Base-by-base conservation (phyloP, 768 basidiomycete genomes). In the Symmetrospora coprosmae region DNA sequence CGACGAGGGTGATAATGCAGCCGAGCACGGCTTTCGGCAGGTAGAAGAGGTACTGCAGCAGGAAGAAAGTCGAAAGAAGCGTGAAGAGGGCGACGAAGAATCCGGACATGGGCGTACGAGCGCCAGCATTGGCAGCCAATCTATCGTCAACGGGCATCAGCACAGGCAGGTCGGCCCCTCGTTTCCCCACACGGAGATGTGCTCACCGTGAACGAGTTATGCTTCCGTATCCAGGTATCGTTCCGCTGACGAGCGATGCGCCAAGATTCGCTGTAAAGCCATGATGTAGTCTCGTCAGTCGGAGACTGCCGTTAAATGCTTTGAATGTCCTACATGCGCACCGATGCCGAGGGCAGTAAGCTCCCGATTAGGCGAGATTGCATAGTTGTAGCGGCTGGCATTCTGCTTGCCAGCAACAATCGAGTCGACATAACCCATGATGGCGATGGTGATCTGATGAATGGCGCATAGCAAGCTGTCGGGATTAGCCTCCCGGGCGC, bases 331-430 rank as follows among this genome's bases (percentile, higher is more conserved):
- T n/a, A n/a, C 39, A 53, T 23, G 61, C 71, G 55, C 19, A 71
- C 49, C 49, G 19, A 50, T 21, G 8, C 75, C 89, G 17, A 99
- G 76, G 0, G 94, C 94, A 25, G 96, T 91, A 1, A 97, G 78
- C 69, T 99, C 94, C 28, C 94, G 83, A 70, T 97, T 99, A 0
- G 90, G 88, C 64, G 56, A 86, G 64, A 97, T 85, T 0, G 85
- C 79, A 71, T 96, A 84, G 2, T 87, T 85, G 68, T 84, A 96
- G 13, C 83, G 82, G 2, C 81, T 79, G 0, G 82, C 81, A 62
- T 86, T 91, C 71, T 96, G 90, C 68, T 97, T 94, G 2, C 92
- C 92, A 0, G 90, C 86, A 2, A 90, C 88, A 63, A 94, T 89
- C 62, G 85, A 87, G 71, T 99, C 92, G 62, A 99, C 75, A 71